Conservation (phyloP, 345 rosid species). For the Abelmoschus esculentus region DNA sequence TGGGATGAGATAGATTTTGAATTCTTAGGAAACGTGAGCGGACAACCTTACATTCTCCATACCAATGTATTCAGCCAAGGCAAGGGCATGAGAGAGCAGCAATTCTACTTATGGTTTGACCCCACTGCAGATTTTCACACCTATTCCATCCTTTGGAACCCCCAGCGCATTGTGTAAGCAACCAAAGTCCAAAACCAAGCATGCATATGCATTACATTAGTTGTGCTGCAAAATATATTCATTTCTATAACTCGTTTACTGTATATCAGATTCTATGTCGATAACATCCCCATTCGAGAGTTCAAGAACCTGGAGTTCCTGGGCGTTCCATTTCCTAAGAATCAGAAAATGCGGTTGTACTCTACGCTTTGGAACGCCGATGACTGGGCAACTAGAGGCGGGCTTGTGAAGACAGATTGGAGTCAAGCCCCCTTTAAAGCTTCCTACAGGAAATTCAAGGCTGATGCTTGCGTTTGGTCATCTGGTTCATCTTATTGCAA, state of each 20-base stretch:
- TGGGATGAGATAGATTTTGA: constrained; percentile 5
- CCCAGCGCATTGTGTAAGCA: neutral
- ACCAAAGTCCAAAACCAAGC: neutral
- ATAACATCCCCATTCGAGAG: neutral
- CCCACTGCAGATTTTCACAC: constrained; percentile 7
- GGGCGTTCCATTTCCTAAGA: neutral
- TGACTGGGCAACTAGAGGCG: neutral
- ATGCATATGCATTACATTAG: neutral
- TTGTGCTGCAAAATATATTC: neutral
- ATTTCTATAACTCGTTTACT: neutral
- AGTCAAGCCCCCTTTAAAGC: neutral
- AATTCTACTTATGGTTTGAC: constrained; percentile 5
- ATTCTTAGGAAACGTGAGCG: neutral
- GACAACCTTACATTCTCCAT: neutral
- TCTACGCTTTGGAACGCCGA: neutral
- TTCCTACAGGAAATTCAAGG: neutral
- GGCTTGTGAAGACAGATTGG: neutral
- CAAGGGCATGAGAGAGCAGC: constrained; percentile 1
- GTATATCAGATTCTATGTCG: neutral
- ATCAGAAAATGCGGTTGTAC: neutral
- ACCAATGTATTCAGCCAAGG: constrained; percentile 6
- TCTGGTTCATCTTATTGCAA: constrained; percentile 26
- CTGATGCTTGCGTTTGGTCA: neutral
- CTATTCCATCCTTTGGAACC: neutral
- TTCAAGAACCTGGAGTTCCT: constrained; percentile 1